Evolutionary conservation across 495 filamentous ascomycete species (phyloP).

Genomic region (Podospora australis): DNA sequence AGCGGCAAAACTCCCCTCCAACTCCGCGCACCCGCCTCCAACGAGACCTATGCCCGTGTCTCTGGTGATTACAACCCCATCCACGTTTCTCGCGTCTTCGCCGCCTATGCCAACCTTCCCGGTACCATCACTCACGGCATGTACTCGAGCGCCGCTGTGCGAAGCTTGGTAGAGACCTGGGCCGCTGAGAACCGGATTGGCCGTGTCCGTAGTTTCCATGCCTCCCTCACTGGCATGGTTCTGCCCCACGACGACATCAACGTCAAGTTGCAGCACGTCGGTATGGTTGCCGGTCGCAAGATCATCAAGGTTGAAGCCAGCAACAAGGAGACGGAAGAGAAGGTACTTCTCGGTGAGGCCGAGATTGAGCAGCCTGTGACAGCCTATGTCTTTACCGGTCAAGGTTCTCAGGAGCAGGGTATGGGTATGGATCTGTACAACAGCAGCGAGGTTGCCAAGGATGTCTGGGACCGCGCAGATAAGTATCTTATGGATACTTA

Average conservation of each 20-base stretch:
- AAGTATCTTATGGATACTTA: slow-evolving; percentile 98
- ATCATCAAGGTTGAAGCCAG: slow-evolving; percentile 96
- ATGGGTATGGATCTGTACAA: slow-evolving; percentile 99
- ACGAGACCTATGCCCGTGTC: slow-evolving; percentile 95
- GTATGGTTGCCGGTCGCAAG: slow-evolving; percentile 96
- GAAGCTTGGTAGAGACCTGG: slow-evolving; percentile 97
- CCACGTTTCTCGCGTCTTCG: slow-evolving; percentile 94
- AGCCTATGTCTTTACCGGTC: slow-evolving; percentile 95
- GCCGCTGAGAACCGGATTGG: slow-evolving; percentile 97
- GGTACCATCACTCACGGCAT: slow-evolving; percentile 98
- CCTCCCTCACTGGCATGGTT: slow-evolving; percentile 94
- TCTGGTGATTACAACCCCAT: slow-evolving; percentile 99
- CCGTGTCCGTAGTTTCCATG: slow-evolving; percentile 93
- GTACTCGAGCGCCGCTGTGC: slow-evolving; percentile 98
- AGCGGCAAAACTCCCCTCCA: slow-evolving; percentile 84
- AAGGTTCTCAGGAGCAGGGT: slow-evolving; percentile 95
- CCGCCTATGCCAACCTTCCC: slow-evolving; percentile 86
- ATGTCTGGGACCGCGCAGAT: slow-evolving; percentile 98
- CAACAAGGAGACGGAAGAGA: slow-evolving; percentile 91
- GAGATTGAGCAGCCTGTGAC: slow-evolving; percentile 98
- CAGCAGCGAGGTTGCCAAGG: slow-evolving; percentile 85
- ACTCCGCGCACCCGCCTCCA: slow-evolving; percentile 87
- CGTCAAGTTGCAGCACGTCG: slow-evolving; percentile 90
- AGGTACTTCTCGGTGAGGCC: slow-evolving; percentile 88
- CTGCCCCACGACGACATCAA: slow-evolving; percentile 91